Percentiles rank a stretch among this genome's conserved stretches.
Conservation (phyloP, 768 basidiomycete species). For the Mycena floridula region DNA sequence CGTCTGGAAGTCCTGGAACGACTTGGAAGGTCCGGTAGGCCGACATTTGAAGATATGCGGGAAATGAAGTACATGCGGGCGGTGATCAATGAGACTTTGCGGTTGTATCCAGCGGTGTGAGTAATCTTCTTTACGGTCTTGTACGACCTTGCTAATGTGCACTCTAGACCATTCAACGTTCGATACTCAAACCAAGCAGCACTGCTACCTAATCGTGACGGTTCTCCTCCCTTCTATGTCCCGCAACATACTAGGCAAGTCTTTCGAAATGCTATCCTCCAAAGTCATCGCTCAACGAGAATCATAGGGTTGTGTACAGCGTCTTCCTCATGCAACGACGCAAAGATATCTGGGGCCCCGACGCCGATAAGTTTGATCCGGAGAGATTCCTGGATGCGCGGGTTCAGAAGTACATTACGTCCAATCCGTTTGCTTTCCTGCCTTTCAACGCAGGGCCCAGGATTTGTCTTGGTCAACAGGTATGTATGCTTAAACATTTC, state of each 20-base stretch:
- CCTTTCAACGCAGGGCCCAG: conserved; percentile 21
- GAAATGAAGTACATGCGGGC: conserved; percentile 36
- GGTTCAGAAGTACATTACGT: background rate
- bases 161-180: background rate
- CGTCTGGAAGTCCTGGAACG: conserved; percentile 27
- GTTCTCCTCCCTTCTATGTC: conserved; percentile 16
- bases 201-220: background rate
- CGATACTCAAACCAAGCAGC: background rate
- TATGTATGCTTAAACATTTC: too few species aligned
- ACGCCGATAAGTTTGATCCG: conserved; percentile 18
- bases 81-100: conserved; percentile 24
- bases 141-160: background rate
- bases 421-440: background rate
- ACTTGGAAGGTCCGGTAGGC: conserved; percentile 22
- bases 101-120: conserved; percentile 18
- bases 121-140: background rate
- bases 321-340: conserved; percentile 24
- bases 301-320: conserved; percentile 1
- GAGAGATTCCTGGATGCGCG: background rate
- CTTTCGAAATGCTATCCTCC: background rate
- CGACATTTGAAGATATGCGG: conserved; percentile 29
- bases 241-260: conserved; percentile 8
- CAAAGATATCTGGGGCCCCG: conserved; percentile 31
- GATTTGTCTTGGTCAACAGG: conserved; percentile 11
- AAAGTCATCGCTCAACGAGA: background rate